Evolutionary conservation across 371 early-diverging fungal genomes (phyloP), one percentile per base, ranked within the genome.

Genomic region (Pancytospora epiphaga): DNA sequence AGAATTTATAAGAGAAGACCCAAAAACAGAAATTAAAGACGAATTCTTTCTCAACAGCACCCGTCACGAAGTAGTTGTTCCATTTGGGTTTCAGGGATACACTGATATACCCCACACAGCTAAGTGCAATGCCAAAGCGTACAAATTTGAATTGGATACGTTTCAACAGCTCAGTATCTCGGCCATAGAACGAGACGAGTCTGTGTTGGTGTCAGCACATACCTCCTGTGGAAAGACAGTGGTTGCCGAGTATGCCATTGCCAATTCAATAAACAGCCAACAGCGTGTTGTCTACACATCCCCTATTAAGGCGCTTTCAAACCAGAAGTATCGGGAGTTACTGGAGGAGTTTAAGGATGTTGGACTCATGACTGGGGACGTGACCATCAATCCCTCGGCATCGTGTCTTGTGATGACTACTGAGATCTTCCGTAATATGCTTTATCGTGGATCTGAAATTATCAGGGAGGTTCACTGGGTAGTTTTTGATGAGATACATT

Each of bases 391-490:
- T 73, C 94, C 96, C 3, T 85, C 85, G 62, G 95, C 97, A 2
- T 88, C 90, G 3, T 94, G 95, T 76, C 78, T 99, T 57, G 97
- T 99, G 22, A 99, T 99, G 99, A 99, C 99, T 0, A 99, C 99
- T 0, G 99, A 97, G 84, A 98, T 98, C 88, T 82, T 97, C 62
- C 81, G 98, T 58, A 89, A 90, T 68, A 97, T 98, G 98, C 85
- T 99, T 32, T 99, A 97, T 80, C 87, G 92, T 40, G 97, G 98
- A 25, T 90, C 90, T 32, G 97, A 95, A 75, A 85, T 97, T 50
- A 90, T 95, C 85, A 87, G 97, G 68, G 97, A 99, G 83, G 92
- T 97, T 2, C 89, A 93, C 4, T 97, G 95, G 95, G 92, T 99
- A 34, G 86, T 99, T 32, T 99, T 92, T 84, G 99, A 99, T 80